Conservation (phyloP, 306 rosid species). For the Rubus idaeus region DNA sequence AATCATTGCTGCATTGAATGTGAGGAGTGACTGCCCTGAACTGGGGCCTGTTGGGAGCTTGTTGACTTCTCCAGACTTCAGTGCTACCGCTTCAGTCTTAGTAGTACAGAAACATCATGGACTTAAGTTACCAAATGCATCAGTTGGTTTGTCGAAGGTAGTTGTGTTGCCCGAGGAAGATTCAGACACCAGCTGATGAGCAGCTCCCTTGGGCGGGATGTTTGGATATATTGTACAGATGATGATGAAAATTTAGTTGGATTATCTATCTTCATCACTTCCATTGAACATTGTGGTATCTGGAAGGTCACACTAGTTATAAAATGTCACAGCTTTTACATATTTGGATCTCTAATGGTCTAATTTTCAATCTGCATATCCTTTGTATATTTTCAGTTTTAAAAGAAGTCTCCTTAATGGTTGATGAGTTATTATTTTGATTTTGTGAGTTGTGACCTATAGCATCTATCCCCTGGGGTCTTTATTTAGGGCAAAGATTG, state of each 20-base stretch:
- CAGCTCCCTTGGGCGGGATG: neutral
- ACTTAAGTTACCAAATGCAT: neutral
- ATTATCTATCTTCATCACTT: neutral
- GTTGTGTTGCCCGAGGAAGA: conserved; percentile 25
- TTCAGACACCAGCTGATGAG: conserved; percentile 6
- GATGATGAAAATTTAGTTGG: neutral
- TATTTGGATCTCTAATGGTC: neutral
- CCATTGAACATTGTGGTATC: neutral
- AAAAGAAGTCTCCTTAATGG: neutral
- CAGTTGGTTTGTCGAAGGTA: conserved; percentile 2
- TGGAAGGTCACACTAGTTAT: neutral
- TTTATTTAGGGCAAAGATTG: neutral
- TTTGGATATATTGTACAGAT: neutral
- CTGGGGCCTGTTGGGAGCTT: conserved; percentile 56
- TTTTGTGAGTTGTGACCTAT: neutral
- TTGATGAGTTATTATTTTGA: neutral
- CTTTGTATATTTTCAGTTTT: neutral
- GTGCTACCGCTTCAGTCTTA: conserved; percentile 52
- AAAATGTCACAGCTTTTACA: no score
- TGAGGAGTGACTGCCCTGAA: conserved; percentile 46
- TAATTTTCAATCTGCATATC: neutral
- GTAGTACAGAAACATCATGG: conserved; percentile 51
- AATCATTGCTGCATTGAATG: conserved; percentile 33
- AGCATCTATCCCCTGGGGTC: neutral
- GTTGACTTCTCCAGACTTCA: conserved; percentile 40